Percentiles rank a stretch among this genome's conserved stretches.
These are phyloP conservation scores for Daucus carota DNA, from an alignment of 129 eudicot genomes.

Conservation along the genomic window DNA sequence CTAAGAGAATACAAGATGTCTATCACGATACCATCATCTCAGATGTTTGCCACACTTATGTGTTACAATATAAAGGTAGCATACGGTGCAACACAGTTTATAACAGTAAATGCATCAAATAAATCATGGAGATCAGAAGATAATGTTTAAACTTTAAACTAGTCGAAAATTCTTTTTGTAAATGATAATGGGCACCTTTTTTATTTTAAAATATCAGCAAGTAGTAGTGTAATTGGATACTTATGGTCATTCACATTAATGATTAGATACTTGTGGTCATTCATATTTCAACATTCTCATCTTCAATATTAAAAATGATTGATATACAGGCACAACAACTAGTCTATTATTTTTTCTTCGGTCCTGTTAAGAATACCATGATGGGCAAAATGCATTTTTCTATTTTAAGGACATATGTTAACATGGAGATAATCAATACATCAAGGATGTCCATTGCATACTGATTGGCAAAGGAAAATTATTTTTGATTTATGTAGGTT, in stretches of 20 bases:
- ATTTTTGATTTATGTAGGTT: not conserved
- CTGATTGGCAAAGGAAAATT: not conserved
- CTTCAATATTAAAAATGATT: not conserved
- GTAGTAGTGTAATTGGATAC: no score
- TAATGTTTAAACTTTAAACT: not conserved
- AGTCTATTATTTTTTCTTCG: not conserved
- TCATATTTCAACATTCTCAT: not conserved
- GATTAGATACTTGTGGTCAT: not conserved
- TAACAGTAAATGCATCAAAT: not conserved
- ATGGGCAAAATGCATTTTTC: not conserved
- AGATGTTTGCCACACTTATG: not conserved
- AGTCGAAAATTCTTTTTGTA: no score
- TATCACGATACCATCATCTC: not conserved
- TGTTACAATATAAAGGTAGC: not conserved
- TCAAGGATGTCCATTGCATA: not conserved
- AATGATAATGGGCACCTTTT: not conserved
- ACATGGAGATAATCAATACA: not conserved
- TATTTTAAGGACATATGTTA: not conserved
- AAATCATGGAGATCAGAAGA: not conserved
- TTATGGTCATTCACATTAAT: not conserved
- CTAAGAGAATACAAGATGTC: not conserved
- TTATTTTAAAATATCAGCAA: not conserved
- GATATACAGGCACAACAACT: not conserved
- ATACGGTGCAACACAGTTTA: not conserved
- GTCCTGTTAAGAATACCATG: not conserved